A percentile compares a stretch with the other conserved stretches of the same genome.
phyloP scores from a whole-genome alignment of 371 early-diverging fungal genomes.

The Smittium culicis region DNA sequence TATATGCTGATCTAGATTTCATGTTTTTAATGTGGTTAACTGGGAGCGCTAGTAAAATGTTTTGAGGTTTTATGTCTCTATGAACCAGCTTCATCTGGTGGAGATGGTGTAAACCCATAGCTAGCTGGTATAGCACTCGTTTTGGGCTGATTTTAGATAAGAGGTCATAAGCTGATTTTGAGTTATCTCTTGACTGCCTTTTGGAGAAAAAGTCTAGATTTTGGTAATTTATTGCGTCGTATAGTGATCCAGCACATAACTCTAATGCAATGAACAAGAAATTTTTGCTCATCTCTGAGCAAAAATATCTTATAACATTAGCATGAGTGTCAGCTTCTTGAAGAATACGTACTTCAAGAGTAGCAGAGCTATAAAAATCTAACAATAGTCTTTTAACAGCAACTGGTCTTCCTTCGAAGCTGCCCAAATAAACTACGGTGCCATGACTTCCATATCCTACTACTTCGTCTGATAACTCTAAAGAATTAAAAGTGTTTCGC shows the following conservation, averaged over 20 bases:
- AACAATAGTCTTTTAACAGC: constrained; percentile 87
- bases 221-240: constrained; percentile 30
- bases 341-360: constrained; percentile 79
- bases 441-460: constrained; percentile 92
- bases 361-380: constrained; percentile 87
- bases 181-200: not conserved
- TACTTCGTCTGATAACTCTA: constrained; percentile 28
- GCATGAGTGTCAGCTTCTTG: constrained; percentile 90
- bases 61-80: constrained; percentile 88
- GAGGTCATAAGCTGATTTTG: constrained; percentile 17
- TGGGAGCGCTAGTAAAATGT: constrained; percentile 65
- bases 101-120: constrained; percentile 69
- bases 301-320: constrained; percentile 92
- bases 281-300: constrained; percentile 66
- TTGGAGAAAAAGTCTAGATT: not conserved
- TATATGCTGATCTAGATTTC: not conserved
- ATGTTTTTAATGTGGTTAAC: constrained; percentile 27
- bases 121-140: constrained; percentile 55
- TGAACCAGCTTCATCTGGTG: constrained; percentile 91
- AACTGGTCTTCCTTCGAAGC: constrained; percentile 76
- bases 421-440: constrained; percentile 87
- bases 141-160: constrained; percentile 16
- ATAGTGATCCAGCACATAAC: constrained; percentile 65
- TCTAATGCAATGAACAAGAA: constrained; percentile 93
- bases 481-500: constrained; percentile 15